Base-by-base conservation (phyloP, 352 stramenopile genomes). In the Pythium pyrilobum region DNA sequence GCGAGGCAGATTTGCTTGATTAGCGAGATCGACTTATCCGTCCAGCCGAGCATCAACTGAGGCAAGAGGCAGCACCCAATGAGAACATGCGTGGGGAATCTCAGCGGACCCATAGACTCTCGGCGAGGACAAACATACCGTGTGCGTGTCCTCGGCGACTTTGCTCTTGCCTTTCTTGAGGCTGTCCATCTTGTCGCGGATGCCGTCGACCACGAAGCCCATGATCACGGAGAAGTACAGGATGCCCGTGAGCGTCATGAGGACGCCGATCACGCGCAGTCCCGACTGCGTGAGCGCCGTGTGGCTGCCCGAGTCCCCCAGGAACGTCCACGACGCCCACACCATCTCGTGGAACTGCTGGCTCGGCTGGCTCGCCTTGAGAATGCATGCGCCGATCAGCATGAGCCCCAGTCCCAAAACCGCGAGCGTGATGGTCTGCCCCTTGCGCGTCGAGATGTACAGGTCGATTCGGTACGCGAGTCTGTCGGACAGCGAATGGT, bases 161-260 rank as follows among this genome's bases (percentile, higher is more conserved):
- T 83, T 76, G 16, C 71, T 88, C 27, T 89, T 89, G 16, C 87
- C 87, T 67, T 93, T 91, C 52, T 96, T 96, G 4, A 96, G 52
- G 31, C 74, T 87, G 46, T 96, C 84, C 64, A 96, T 89, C 54
- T 92, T 90, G 6, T 81, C 85, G 18, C 76, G 80, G 71, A 96
- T 94, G 11, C 66, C 77, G 36, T 96, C 86, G 12, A 91, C 85
- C 6, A 96, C 81, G 27, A 96, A 95, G 25, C 86, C 87, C 71
- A 96, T 89, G 52, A 96, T 93, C 15, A 96, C 80, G 16, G 84
- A 90, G 50, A 95, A 94, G 56, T 95, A 89, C 15, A 96, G 52
- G 45, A 95, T 86, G 11, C 83, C 81, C 27, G 79, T 37, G 7
- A 95, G 45, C 9, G 51, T 88, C 36, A 86, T 82, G 21, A 81